Conservation (phyloP, 1,139 yeast species). For the Geotrichum histeridarum region DNA sequence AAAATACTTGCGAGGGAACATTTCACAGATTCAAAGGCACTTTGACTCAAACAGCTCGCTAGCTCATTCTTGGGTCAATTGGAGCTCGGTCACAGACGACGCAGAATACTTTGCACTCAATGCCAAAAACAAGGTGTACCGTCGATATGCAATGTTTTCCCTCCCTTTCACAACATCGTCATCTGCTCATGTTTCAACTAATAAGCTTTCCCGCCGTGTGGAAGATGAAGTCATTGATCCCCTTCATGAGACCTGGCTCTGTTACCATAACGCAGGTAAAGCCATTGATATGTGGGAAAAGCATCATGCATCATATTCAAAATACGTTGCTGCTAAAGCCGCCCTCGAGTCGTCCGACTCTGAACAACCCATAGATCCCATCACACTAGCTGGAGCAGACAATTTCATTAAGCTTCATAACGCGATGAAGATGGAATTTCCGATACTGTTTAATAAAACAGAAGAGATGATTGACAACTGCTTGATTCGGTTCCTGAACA, state of each 20-base stretch:
- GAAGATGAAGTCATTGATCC: slow-evolving; percentile 29
- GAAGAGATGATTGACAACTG: slow-evolving; percentile 27
- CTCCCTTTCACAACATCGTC: slow-evolving; percentile 27
- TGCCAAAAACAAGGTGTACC: slow-evolving; percentile 7
- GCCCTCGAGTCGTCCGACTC: slow-evolving; percentile 3
- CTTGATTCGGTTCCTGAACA: slow-evolving; percentile 25
- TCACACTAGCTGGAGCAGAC: slow-evolving; percentile 23
- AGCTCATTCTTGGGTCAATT: slow-evolving; percentile 29
- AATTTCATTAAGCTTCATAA: slow-evolving; percentile 28
- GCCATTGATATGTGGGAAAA: slow-evolving; percentile 24
- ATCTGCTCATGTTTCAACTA: slow-evolving; percentile 26
- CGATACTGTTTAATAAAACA: slow-evolving; percentile 28
- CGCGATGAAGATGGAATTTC: slow-evolving; percentile 30
- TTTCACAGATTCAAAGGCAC: slow-evolving; percentile 25
- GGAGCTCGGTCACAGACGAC: slow-evolving; percentile 21
- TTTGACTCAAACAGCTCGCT: slow-evolving; percentile 27
- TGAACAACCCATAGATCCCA: slow-evolving; percentile 13
- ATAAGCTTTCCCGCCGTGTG: slow-evolving; percentile 24
- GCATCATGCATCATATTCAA: slow-evolving; percentile 25
- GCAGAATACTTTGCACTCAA: slow-evolving; percentile 4
- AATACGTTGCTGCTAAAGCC: slow-evolving; percentile 25
- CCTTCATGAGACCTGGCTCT: slow-evolving; percentile 25
- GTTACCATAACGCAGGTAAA: slow-evolving; percentile 4
- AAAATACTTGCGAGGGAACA: slow-evolving; percentile 24
- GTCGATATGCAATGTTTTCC: slow-evolving; percentile 28